Evolutionary conservation across 2,329 filamentous ascomycete genomes (phyloP), one percentile per base, ranked within the genome.

Genomic region (Fusarium neocosmosporiellum): DNA sequence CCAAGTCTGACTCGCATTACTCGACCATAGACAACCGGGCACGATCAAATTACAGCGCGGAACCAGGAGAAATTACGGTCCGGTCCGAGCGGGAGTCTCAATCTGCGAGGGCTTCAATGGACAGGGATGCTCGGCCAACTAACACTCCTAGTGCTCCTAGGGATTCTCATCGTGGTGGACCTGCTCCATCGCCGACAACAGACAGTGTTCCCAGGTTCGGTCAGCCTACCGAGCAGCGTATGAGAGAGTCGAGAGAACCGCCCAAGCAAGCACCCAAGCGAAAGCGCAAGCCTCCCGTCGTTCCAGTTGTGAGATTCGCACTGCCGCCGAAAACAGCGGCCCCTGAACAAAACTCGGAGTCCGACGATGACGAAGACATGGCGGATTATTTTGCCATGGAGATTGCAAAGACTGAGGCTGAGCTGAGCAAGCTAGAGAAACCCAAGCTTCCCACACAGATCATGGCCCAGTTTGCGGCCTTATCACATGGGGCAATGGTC

Each of bases 311-410:
- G 8, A 81, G 79, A 57, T 83, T 86, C 58, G 78, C 81, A 22
- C 58, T 87, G 24, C 84, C 85, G 4, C 78, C 80, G 9, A 85
- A 83, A 65, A 77, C 79, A 59, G 71, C 77, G 1, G 70, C 70
- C 2, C 72, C 75, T 24, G 79, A 81, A 37, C 78, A 81, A 57
- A 79, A 79, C 39, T 82, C 81, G 2, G 86, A 87, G 53, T 89
- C 87, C 0, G 88, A 90, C 59, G 87, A 90, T 48, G 88, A 90
- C 65, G 88, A 90, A 55, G 86, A 88, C 50, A 87, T 90, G 81
- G 88, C 85, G 20, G 87, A 88, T 59, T 88, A 88, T 66, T 89
- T 90, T 61, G 84, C 86, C 60, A 82, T 82, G 61, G 83, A 89
- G 72, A 89, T 90, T 39, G 78, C 82, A 46, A 87, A 89, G 75